These are phyloP conservation scores for Sarcomyxa edulis DNA, from an alignment of 768 basidiomycete species.

Conservation along the genomic window DNA sequence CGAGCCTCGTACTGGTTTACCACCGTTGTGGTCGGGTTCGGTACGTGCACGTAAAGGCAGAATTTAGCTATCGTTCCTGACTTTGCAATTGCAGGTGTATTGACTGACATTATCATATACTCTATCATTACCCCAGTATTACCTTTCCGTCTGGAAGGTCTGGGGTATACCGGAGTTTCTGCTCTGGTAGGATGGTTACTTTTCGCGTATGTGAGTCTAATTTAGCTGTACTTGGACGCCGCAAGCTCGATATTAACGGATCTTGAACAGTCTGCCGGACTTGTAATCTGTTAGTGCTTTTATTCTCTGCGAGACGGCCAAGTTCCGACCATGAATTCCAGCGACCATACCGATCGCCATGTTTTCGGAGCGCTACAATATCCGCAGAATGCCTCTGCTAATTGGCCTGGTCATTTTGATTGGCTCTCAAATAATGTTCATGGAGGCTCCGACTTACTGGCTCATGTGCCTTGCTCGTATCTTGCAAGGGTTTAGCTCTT, in stretches of 20 bases:
- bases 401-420: slow-evolving; percentile 44
- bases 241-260: neutral
- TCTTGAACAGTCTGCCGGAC: slow-evolving; percentile 42
- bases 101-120: slow-evolving; percentile 54
- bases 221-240: too few relatives aligned
- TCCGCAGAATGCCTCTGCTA: slow-evolving; percentile 43
- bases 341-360: slow-evolving; percentile 57
- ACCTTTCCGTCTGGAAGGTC: slow-evolving; percentile 53
- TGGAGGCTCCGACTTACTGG: slow-evolving; percentile 53
- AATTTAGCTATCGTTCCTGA: neutral
- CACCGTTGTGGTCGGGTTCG: too few relatives aligned
- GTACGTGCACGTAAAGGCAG: too few relatives aligned
- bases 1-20: too few relatives aligned
- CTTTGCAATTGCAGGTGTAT: slow-evolving; percentile 25
- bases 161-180: slow-evolving; percentile 41
- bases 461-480: slow-evolving; percentile 55
- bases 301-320: too few relatives aligned
- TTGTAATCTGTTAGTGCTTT: slow-evolving; percentile 39
- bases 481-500: slow-evolving; percentile 56
- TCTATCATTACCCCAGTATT: slow-evolving; percentile 59
- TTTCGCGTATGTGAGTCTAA: slow-evolving; percentile 50
- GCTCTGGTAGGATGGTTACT: slow-evolving; percentile 55
- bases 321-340: slow-evolving; percentile 13
- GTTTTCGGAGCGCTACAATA: slow-evolving; percentile 45
- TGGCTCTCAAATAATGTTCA: slow-evolving; percentile 53